phyloP scores from a whole-genome alignment of 208 protist species.

The Crithidia bombi region DNA sequence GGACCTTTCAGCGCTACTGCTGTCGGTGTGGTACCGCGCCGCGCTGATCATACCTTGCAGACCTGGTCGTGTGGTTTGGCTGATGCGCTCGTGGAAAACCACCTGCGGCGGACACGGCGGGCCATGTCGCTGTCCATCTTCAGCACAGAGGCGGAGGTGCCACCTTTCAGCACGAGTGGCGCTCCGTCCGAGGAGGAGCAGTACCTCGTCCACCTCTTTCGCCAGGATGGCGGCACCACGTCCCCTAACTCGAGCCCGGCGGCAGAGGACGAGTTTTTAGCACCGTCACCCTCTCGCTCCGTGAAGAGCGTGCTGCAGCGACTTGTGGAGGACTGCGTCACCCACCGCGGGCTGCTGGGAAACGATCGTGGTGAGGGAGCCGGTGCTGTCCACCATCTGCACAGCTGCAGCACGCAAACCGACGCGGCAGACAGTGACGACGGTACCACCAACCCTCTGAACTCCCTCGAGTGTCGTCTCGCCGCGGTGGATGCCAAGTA shows the following conservation, averaged over 20 bases:
- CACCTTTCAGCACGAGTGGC: conserved; percentile 51
- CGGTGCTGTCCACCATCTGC: conserved; percentile 22
- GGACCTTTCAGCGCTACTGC: not conserved
- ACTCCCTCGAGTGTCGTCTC: conserved; percentile 81
- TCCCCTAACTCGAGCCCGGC: not conserved
- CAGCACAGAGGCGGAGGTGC: conserved; percentile 78
- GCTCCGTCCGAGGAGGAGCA: conserved; percentile 47
- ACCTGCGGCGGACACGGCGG: conserved; percentile 75
- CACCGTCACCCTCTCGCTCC: conserved; percentile 17
- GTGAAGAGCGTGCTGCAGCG: conserved; percentile 68
- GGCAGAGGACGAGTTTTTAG: conserved; percentile 35
- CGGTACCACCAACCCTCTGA: conserved; percentile 39
- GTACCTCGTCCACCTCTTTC: conserved; percentile 57
- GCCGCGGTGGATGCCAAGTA: conserved; percentile 89
- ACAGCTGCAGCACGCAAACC: conserved; percentile 67
- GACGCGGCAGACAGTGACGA: conserved; percentile 33
- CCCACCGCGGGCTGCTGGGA: conserved; percentile 10
- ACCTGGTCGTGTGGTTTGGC: conserved; percentile 63
- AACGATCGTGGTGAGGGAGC: conserved; percentile 9
- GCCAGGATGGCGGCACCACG: not conserved
- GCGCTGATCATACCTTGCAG: conserved; percentile 24
- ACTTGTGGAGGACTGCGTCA: conserved; percentile 36
- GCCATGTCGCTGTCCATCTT: conserved; percentile 84
- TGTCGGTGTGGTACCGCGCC: conserved; percentile 6
- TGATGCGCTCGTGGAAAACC: conserved; percentile 82